Conservation (phyloP, 208 protist genomes). For the Kentomonas sorsogonicus region DNA sequence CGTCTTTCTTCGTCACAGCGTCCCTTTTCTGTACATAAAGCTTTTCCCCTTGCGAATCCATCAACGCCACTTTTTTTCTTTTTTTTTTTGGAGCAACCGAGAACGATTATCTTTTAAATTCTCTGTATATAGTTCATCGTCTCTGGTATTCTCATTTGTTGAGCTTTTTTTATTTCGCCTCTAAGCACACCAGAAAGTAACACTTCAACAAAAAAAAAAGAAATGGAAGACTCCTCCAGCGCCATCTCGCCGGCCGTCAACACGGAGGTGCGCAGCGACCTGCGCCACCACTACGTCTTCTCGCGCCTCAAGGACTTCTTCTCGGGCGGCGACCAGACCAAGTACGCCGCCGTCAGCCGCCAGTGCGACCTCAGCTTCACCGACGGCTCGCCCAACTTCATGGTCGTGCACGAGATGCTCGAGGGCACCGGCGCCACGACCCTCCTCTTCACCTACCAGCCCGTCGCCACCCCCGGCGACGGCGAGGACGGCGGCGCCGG, state of each 20-base stretch:
- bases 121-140: no score
- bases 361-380: conserved; percentile 73
- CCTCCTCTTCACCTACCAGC: conserved; percentile 86
- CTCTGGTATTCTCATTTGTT: background rate
- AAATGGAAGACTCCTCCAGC: conserved; percentile 2
- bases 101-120: no score
- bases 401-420: conserved; percentile 81
- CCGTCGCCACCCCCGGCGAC: conserved; percentile 10
- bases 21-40: no score
- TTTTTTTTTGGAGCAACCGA: conserved; percentile 5
- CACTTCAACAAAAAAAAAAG: conserved; percentile 12
- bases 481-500: conserved; percentile 6
- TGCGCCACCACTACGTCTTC: conserved; percentile 85
- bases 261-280: conserved; percentile 46
- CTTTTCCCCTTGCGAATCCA: background rate
- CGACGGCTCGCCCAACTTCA: conserved; percentile 80
- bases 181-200: background rate
- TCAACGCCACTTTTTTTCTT: conserved; percentile 14
- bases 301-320: conserved; percentile 85
- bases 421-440: conserved; percentile 67
- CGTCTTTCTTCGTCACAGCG: no score
- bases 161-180: background rate
- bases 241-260: conserved; percentile 3
- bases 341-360: conserved; percentile 50
- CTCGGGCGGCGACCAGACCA: conserved; percentile 58